Base-by-base conservation (phyloP, 1,139 yeast genomes). In the Geotrichum candidum region DNA sequence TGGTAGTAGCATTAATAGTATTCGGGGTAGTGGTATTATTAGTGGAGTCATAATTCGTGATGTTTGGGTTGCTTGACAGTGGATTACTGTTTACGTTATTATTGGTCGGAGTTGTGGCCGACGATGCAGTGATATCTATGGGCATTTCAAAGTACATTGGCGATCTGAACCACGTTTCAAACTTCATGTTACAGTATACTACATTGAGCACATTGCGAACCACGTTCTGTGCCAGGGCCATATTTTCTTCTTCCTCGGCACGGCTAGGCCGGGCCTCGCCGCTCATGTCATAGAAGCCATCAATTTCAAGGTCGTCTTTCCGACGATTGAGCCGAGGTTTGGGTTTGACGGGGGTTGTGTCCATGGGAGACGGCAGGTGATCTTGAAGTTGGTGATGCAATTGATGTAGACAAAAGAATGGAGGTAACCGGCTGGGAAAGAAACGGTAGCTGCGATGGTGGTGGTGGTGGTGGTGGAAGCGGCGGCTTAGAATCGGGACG, bases 141-240 rank as follows among this genome's bases (percentile, higher is more conserved):
- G 33, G 23, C 15, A 76, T 76, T 60, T 71, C 73, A 66, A 89
- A 90, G 70, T 89, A 87, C 0, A 90, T 95, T 3, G 89, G 83
- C 68, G 88, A 87, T 0, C 96, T 95, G 72, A 88, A 90, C 96
- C 96, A 90, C 1, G 96, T 85, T 60, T 83, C 81, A 65, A 90
- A 85, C 66, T 82, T 82, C 67, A 79, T 80, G 54, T 79, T 77
- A 0, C 96, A 96, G 63, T 87, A 82, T 48, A 81, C 82, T 6
- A 90, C 88, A 51, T 80, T 60, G 25, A 48, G 27, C 11, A 60
- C 45, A 53, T 60, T 60, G 35, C 62, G 53, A 13, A 60, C 53
- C 18, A 51, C 52, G 29, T 60, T 60, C 33, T 60, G 62, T 22
- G 46, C 41, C n/a, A 41, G 45, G 22, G 59, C 59, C 54, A 56